Evolutionary conservation across 495 filamentous ascomycete species (phyloP).

Genomic region (Penicillium salamii): DNA sequence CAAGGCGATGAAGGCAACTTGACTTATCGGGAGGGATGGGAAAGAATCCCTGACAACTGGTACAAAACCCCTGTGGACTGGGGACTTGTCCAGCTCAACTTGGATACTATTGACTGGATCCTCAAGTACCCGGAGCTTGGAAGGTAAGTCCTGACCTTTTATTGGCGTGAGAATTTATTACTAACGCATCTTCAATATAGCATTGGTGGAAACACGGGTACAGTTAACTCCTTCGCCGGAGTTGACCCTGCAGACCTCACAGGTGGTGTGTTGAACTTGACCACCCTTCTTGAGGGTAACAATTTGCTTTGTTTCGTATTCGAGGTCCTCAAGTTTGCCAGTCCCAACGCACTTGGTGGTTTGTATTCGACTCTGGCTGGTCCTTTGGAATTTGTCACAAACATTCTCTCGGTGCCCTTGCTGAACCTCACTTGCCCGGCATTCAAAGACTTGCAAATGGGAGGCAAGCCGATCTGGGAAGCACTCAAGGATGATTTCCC

Average conservation of each 20-base stretch:
- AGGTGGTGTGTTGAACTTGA: slow-evolving; percentile 44
- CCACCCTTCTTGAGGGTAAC: slow-evolving; percentile 41
- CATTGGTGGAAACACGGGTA: slow-evolving; percentile 57
- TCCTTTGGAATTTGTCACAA: slow-evolving; percentile 28
- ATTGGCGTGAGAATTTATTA: no score
- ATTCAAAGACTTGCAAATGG: slow-evolving; percentile 34
- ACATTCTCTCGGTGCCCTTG: slow-evolving; percentile 24
- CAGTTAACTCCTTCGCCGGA: slow-evolving; percentile 53
- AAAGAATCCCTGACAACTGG: slow-evolving; percentile 60
- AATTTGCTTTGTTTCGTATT: slow-evolving; percentile 49
- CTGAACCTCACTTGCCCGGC: slow-evolving; percentile 34
- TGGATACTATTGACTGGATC: slow-evolving; percentile 41
- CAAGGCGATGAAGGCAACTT: slow-evolving; percentile 38
- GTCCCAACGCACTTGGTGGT: slow-evolving; percentile 37
- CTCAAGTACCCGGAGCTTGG: slow-evolving; percentile 36
- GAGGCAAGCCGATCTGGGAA: slow-evolving; percentile 33
- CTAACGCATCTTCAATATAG: slow-evolving; percentile 17
- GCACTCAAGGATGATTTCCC: slow-evolving; percentile 33
- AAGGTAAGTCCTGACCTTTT: slow-evolving; percentile 22
- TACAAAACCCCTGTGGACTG: slow-evolving; percentile 49
- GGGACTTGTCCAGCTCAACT: slow-evolving; percentile 31
- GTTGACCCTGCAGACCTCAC: slow-evolving; percentile 48
- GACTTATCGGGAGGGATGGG: slow-evolving; percentile 45
- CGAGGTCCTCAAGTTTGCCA: slow-evolving; percentile 38
- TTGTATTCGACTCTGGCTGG: slow-evolving; percentile 35